Evolutionary conservation across 148 eudicot species (phyloP).

Genomic region (Persicaria tinctoria): DNA sequence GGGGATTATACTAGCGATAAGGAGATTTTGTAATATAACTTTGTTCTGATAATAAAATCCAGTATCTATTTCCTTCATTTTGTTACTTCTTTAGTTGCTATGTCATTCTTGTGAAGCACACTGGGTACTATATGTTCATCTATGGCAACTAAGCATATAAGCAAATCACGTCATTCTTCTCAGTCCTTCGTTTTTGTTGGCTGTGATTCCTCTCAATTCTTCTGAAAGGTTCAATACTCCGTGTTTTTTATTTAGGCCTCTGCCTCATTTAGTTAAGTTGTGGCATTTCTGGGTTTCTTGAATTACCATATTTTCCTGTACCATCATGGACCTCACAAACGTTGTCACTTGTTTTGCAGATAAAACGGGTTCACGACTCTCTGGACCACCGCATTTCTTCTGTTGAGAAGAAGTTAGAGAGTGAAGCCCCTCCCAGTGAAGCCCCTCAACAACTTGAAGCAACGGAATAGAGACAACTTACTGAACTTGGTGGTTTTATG

Average conservation of each 20-base stretch:
- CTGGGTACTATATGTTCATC: background rate
- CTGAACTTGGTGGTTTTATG: background rate
- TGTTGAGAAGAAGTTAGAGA: constrained; percentile 53
- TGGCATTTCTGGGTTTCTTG: background rate
- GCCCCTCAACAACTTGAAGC: constrained; percentile 44
- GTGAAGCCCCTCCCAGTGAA: constrained; percentile 43
- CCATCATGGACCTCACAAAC: background rate
- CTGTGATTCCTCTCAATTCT: background rate
- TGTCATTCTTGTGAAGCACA: background rate
- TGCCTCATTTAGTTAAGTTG: background rate
- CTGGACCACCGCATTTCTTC: constrained; percentile 56
- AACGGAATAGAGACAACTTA: constrained; percentile 29
- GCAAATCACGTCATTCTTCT: background rate
- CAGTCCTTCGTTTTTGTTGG: background rate
- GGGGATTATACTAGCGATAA: background rate
- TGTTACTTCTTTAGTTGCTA: background rate
- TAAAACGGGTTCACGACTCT: constrained; percentile 51
- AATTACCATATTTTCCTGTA: background rate
- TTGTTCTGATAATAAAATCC: background rate
- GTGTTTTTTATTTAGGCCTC: background rate
- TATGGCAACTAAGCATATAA: background rate
- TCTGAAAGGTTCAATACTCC: background rate
- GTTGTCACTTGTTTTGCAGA: constrained; percentile 21
- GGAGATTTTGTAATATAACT: background rate
- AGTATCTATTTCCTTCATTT: background rate